Base-by-base conservation (phyloP, 257 asterid genomes). In the Penstemon barbatus region DNA sequence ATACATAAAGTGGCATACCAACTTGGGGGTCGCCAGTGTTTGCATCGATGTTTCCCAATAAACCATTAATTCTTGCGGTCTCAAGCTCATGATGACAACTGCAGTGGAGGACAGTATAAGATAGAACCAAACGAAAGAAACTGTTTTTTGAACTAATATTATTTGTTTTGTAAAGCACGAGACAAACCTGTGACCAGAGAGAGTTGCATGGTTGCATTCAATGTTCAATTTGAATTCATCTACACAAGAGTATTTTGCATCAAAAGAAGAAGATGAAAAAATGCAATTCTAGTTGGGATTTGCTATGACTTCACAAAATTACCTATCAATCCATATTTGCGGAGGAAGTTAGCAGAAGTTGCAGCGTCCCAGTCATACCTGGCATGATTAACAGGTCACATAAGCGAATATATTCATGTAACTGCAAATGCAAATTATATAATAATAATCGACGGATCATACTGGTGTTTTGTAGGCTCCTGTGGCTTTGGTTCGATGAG, bases 321-420 rank as follows among this genome's bases (percentile, higher is more conserved):
- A 92, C 98, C 97, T 63, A 91, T 79, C 70, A 94, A 87, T 70
- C 93, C 98, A 40, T 94, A 81, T 85, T 87, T 87, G 8, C 96
- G 96, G 66, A 94, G 86, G 84, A 94, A 94, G 77, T 94, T 94
- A 57, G 99, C 91, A 2, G 97, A 13, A 49, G 99, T 94, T 57
- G 99, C 98, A 52, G 99, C 99, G 74, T 94, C 99, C 99, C 99
- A 94, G 49, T 94, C 99, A 43, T 94, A 93, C 89, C 98, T 92
- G 75, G 55, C 59, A 76, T 33, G 68, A 59, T 53, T 9, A 71
- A 48, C 15, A 66, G 37, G 52, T 65, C 60, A 67, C 53, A 37
- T 50, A 7, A 41, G 57, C 52, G 63, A 73, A 62, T 40, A 25
- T 25, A 66, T 45, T 57, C 15, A 37, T 4, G 59, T 11, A 37